Conservation (phyloP, 2,329 filamentous ascomycete genomes). For the Arthrobotrys iridis region DNA sequence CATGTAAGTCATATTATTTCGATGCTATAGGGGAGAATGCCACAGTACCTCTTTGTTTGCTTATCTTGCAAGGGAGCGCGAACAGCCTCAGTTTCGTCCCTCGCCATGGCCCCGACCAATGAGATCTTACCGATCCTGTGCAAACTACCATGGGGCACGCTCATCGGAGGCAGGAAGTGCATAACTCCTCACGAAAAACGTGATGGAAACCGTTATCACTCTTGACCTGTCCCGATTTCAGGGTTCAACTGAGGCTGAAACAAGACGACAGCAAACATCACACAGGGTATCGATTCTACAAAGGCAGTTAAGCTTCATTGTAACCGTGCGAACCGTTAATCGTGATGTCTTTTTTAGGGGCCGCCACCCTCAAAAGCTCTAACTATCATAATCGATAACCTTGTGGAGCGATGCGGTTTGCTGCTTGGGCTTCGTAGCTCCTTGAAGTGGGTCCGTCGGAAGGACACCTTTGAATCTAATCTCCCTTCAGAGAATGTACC, state of each 20-base stretch:
- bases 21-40: neutral
- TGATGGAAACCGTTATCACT: conserved; percentile 48
- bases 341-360: conserved; percentile 16
- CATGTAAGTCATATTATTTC: neutral
- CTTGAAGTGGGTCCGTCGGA: conserved; percentile 2
- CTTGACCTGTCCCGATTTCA: conserved; percentile 21
- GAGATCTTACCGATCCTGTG: conserved; percentile 37
- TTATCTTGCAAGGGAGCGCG: conserved; percentile 36
- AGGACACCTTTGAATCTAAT: conserved; percentile 34
- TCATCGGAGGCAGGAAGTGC: conserved; percentile 37
- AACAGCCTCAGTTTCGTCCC: conserved; percentile 33
- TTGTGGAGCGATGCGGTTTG: neutral
- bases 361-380: conserved; percentile 24
- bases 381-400: conserved; percentile 29
- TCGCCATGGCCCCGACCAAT: conserved; percentile 28
- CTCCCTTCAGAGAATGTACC: conserved; percentile 21
- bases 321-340: conserved; percentile 52
- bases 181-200: conserved; percentile 32
- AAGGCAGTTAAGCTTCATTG: conserved; percentile 38
- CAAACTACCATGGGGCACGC: conserved; percentile 17
- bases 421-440: too few species aligned
- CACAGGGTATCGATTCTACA: neutral
- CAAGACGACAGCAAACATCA: conserved; percentile 35
- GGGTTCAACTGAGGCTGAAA: conserved; percentile 49
- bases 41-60: neutral